Conservation (phyloP, 805 yeast genomes). For the Zygosaccharomyces kombuchaensis region DNA sequence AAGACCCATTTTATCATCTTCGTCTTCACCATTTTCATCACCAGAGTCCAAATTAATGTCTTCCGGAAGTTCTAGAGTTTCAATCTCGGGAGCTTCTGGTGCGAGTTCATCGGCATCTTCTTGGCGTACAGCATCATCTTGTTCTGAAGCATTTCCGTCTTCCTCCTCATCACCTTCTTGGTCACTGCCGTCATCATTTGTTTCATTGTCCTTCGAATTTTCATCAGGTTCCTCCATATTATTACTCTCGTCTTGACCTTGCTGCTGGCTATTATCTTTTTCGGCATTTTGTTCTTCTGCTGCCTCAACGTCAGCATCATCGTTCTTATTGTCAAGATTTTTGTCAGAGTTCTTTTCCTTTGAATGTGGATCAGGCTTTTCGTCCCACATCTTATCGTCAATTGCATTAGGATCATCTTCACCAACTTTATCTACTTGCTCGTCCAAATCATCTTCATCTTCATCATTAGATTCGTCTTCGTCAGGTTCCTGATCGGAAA, state of each 20-base stretch:
- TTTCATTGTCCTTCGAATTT: slow-evolving; percentile 28
- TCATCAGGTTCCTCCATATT: slow-evolving; percentile 29
- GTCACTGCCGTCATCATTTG: slow-evolving; percentile 37
- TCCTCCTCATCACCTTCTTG: slow-evolving; percentile 44
- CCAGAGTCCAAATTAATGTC: slow-evolving; percentile 87
- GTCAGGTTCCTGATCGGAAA: slow-evolving; percentile 60
- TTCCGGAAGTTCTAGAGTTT: slow-evolving; percentile 86
- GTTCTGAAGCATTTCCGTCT: slow-evolving; percentile 75
- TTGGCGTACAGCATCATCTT: slow-evolving; percentile 70
- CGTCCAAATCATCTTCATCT: slow-evolving; percentile 74
- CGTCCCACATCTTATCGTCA: slow-evolving; percentile 98
- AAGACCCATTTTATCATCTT: slow-evolving; percentile 38
- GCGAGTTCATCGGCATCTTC: slow-evolving; percentile 69
- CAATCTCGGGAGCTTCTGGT: slow-evolving; percentile 73
- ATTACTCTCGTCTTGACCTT: slow-evolving; percentile 32
- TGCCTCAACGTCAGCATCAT: slow-evolving; percentile 42
- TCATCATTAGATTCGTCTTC: slow-evolving; percentile 53
- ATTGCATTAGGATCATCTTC: slow-evolving; percentile 91
- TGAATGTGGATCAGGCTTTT: slow-evolving; percentile 68
- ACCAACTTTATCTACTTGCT: slow-evolving; percentile 82
- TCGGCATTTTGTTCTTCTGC: slow-evolving; percentile 37
- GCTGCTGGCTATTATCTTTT: slow-evolving; percentile 37
- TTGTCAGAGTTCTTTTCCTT: slow-evolving; percentile 82
- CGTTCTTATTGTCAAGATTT: slow-evolving; percentile 52
- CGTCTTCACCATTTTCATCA: slow-evolving; percentile 52